Conservation (phyloP, 176 grass and related monocot genomes). For the Musa acuminata region DNA sequence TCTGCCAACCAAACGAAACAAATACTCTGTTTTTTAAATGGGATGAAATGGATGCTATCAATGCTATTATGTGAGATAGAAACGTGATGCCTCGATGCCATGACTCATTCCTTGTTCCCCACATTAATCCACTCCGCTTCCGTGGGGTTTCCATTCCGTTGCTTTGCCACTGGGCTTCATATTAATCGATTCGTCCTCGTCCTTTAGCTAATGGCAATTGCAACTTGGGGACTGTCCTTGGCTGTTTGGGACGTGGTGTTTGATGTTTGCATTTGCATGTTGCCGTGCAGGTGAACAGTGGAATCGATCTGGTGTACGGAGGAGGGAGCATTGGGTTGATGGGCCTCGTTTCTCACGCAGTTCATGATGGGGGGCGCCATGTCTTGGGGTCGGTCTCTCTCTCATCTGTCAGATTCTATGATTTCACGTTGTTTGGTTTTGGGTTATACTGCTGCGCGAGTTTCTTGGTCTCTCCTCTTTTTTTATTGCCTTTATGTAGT, state of each 20-base stretch:
- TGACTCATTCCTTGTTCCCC: conserved; percentile 23
- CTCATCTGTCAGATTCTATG: background rate
- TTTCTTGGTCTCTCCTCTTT: background rate
- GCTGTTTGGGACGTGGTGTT: no score
- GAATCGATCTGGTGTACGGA: conserved; percentile 94
- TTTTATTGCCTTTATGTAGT: background rate
- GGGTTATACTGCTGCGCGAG: background rate
- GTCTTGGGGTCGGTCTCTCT: conserved; percentile 66
- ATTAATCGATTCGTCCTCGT: no score
- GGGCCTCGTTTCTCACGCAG: conserved; percentile 92
- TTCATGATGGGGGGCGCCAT: conserved; percentile 97
- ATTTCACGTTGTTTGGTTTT: conserved; percentile 26
- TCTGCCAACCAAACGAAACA: conserved; percentile 16
- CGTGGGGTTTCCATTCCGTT: background rate
- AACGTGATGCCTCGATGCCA: conserved; percentile 5
- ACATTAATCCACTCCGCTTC: background rate
- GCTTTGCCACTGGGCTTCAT: background rate
- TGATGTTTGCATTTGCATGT: conserved; percentile 5
- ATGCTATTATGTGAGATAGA: background rate
- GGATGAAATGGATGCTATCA: background rate
- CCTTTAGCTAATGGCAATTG: no score
- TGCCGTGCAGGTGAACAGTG: conserved; percentile 64
- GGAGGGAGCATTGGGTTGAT: conserved; percentile 97
- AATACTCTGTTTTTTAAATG: background rate
- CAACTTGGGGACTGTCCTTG: no score